phyloP scores from a whole-genome alignment of 352 stramenopile species.

The Saprolegnia diclina region DNA sequence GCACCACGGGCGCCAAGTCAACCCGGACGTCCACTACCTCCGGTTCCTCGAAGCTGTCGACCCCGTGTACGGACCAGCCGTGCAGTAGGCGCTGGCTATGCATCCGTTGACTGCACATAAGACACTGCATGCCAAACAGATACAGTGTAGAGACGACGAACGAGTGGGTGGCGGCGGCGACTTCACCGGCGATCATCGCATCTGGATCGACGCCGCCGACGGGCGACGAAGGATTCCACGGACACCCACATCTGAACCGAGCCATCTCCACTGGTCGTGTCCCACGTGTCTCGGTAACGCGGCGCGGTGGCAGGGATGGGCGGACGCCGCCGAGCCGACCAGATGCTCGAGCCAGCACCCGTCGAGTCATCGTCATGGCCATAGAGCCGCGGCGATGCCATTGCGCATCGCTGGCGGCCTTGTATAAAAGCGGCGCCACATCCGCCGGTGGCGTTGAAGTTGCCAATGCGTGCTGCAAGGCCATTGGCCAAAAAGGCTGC shows the following conservation, averaged over 20 bases:
- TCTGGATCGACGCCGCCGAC: too few species aligned
- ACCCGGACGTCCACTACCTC: slow-evolving; percentile 73
- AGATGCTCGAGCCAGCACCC: not conserved
- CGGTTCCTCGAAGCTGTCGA: slow-evolving; percentile 69
- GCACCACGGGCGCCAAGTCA: slow-evolving; percentile 43
- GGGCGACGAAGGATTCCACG: too few species aligned
- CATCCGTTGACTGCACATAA: not conserved
- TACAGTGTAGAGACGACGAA: too few species aligned
- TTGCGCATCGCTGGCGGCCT: not conserved
- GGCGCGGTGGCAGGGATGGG: not conserved
- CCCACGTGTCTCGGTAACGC: not conserved
- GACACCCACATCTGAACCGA: not conserved
- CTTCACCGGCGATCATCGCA: not conserved
- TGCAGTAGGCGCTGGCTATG: not conserved
- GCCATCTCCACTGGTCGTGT: not conserved
- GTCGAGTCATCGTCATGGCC: not conserved
- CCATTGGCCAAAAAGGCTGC: not conserved
- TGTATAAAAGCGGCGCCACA: slow-evolving; percentile 10
- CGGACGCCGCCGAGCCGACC: not conserved
- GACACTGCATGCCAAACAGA: not conserved
- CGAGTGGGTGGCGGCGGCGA: too few species aligned
- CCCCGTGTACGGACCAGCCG: slow-evolving; percentile 41
- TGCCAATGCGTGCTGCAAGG: not conserved
- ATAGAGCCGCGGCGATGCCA: not conserved
- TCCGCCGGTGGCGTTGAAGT: not conserved